Base-by-base conservation (phyloP, 768 basidiomycete species). In the Suillus discolor region DNA sequence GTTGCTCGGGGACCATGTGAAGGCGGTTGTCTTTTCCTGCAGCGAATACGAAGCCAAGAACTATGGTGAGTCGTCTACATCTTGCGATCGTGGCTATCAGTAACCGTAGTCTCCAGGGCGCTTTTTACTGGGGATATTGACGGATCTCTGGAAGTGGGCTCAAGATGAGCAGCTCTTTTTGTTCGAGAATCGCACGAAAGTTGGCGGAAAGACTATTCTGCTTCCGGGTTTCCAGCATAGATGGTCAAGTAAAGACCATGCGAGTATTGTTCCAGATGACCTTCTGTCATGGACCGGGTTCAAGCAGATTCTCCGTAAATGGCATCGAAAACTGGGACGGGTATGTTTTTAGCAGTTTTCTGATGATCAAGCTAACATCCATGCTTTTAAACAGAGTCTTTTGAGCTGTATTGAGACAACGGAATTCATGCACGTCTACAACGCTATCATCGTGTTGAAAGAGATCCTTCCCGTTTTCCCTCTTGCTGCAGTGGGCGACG, bases 391-490 rank as follows among this genome's bases (percentile, higher is more conserved):
- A 23, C 71, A 96, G 96, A 88, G 87, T 64, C 87, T 98, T 69
- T 81, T 84, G 23, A 90, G 88, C 39, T 95, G 92, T 73, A 90
- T 98, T 67, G 85, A 89, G 71, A 91, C 95, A 2, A 87, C 86
- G 60, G 96, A 96, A 72, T 99, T 96, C 75, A 97, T 98, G 92
- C 95, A 95, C 71, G 93, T 98, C 62, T 96, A 97, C 77, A 99
- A 99, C 73, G 86, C 94, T n/a, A 92, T 99, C 77, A 87, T 96
- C 45, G 89, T 99, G 36, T 82, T 97, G 68, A 94, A 96, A 72
- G 94, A 97, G 75, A 87, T 98, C 25, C 83, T 96, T 38, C 90
- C 93, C 1, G 90, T 93, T 60, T 97, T 97, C 79, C 97, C 97
- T 34, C 73, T 92, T 12, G 85, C 87, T 20, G 78, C 86, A 13